Evolutionary conservation across 2,329 filamentous ascomycete genomes (phyloP).

Genomic region (Elsinoe arachidis): DNA sequence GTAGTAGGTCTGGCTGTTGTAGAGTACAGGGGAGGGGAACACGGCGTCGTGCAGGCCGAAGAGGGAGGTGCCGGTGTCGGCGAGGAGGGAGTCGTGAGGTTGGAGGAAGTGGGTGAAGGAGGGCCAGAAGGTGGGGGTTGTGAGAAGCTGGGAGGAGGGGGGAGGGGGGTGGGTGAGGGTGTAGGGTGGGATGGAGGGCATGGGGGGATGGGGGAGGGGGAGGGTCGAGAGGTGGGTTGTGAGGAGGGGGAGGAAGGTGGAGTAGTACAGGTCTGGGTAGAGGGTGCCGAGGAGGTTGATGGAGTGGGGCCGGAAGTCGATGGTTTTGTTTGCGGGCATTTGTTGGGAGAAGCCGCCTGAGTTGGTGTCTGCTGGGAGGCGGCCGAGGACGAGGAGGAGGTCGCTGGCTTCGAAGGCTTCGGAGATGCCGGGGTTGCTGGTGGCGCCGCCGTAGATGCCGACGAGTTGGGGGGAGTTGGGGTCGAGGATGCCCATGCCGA

Average conservation of each 20-base stretch:
- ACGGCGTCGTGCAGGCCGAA: constrained; percentile 30
- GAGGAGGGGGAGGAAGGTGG: background rate
- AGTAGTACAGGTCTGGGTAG: background rate
- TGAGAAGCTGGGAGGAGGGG: constrained; percentile 30
- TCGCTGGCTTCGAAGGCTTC: constrained; percentile 31
- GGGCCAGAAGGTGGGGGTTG: constrained; percentile 37
- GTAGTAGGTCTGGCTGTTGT: constrained; percentile 35
- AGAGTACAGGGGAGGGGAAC: constrained; percentile 42
- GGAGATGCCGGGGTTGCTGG: constrained; percentile 30
- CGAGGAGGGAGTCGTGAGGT: constrained; percentile 32
- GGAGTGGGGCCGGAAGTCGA: constrained; percentile 31
- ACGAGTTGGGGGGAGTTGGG: constrained; percentile 33
- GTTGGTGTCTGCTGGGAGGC: constrained; percentile 36
- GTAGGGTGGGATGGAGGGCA: constrained; percentile 25
- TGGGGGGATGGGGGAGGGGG: constrained; percentile 21
- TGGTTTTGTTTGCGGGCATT: constrained; percentile 23
- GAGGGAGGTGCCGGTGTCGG: constrained; percentile 35
- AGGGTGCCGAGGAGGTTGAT: constrained; percentile 21
- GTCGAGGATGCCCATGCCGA: constrained; percentile 37
- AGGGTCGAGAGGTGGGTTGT: constrained; percentile 3
- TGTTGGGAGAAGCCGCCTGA: constrained; percentile 33
- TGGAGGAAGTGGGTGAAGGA: constrained; percentile 28
- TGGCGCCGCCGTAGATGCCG: constrained; percentile 35
- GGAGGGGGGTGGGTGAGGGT: constrained; percentile 25
- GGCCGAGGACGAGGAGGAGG: constrained; percentile 32